These are phyloP conservation scores for Haematococcus sp. DNA, from an alignment of 139 green algal genomes.

Conservation along the genomic window DNA sequence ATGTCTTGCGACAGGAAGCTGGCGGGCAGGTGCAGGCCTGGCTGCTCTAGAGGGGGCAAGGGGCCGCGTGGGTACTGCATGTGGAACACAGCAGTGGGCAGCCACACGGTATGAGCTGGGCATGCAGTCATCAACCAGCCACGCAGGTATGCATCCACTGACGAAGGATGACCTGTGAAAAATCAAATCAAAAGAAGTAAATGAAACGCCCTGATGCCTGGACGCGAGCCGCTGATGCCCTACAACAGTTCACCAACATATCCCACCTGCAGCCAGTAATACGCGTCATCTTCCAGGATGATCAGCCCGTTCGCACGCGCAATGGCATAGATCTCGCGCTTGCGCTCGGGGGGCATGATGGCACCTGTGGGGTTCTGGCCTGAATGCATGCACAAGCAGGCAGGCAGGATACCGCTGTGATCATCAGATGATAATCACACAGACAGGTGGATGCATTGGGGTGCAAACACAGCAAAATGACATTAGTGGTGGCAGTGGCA, in stretches of 20 bases:
- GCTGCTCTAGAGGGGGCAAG: background rate
- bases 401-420: too few relatives aligned
- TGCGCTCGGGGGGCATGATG: slow-evolving; percentile 44
- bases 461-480: too few relatives aligned
- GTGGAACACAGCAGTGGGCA: too few relatives aligned
- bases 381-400: slow-evolving; percentile 36
- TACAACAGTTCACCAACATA: too few relatives aligned
- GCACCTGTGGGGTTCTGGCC: slow-evolving; percentile 75
- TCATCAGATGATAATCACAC: too few relatives aligned
- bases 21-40: slow-evolving; percentile 6
- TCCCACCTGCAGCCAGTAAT: slow-evolving; percentile 70
- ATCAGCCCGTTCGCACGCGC: slow-evolving; percentile 48
- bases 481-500: too few relatives aligned
- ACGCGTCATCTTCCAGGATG: slow-evolving; percentile 87
- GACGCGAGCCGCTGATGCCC: too few relatives aligned
- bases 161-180: background rate
- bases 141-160: background rate
- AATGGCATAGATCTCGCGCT: slow-evolving; percentile 54
- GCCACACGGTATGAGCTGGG: too few relatives aligned
- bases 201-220: background rate
- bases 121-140: too few relatives aligned
- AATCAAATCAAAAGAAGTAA: background rate
- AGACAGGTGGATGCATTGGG: too few relatives aligned
- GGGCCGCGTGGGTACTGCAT: slow-evolving; percentile 1
- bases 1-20: slow-evolving; percentile 67